Evolutionary conservation across 257 asterid genomes (phyloP), one percentile per base, ranked within the genome.

Genomic region (Jasminum sambac): DNA sequence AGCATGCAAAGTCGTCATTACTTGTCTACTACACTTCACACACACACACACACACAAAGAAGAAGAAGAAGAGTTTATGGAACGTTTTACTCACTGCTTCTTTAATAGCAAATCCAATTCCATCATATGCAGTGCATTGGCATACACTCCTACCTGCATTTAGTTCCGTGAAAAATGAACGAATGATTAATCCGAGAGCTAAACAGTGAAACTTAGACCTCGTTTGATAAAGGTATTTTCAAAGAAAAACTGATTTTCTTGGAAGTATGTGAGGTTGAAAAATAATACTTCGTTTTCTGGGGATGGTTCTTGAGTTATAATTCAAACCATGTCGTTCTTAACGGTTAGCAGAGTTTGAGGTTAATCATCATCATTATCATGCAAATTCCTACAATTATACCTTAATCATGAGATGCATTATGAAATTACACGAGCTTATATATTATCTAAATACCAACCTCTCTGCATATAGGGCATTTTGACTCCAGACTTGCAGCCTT

Each of bases 391-490:
- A 7, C 7, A 9, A 21, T 21, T 17, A 52, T 52, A 17, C 26
- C 19, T 4, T 12, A 21, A 19, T 6, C 19, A 16, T 50, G 59
- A 50, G 25, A 50, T 50, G 59, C 11, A 50, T 7, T 50, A 1
- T 44, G 52, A 2, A 17, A 16, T 16, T 5, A 50, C 13, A 17
- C n/a, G 59, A 50, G 17, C n/a, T 50, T n/a, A 50, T 8, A 19
- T 23, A 5, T 55, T 55, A 55, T 21, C 62, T 36, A 42, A 64
- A 72, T 57, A 42, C 74, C 73, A 42, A 87, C 96, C 96, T 91
- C 95, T 65, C 97, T 86, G 82, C 97, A 91, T 24, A 86, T 70
- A 1, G 97, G 95, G 73, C 97, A 91, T 78, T 82, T 91, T 30
- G 96, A 82, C 10, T 78, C 84, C 2, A 80, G 30, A 64, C 68